A percentile compares a stretch with the other conserved stretches of the same genome.
phyloP scores from a whole-genome alignment of 345 rosid genomes.

The Salix brachista region DNA sequence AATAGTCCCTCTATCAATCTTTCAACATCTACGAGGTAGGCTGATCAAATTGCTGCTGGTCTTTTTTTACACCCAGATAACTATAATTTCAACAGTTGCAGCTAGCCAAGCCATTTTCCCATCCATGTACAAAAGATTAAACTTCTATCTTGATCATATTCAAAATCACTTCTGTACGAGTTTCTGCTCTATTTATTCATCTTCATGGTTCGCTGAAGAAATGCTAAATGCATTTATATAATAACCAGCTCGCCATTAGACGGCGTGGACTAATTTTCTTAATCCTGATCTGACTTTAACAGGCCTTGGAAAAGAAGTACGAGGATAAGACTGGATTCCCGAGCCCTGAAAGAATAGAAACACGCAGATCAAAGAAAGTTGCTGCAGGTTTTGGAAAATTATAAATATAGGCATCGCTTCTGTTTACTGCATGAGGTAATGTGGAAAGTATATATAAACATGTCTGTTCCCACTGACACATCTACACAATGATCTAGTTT shows the following conservation, averaged over 20 bases:
- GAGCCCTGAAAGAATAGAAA: conserved; percentile 72
- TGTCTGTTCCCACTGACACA: neutral
- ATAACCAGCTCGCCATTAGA: neutral
- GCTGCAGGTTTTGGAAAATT: conserved; percentile 84
- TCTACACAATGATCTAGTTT: too few species aligned
- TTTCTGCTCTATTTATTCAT: neutral
- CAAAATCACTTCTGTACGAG: neutral
- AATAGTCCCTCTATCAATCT: neutral
- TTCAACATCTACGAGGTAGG: too few species aligned
- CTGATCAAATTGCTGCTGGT: neutral
- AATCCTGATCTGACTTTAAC: conserved; percentile 16
- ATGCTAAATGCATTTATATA: neutral
- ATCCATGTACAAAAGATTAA: neutral
- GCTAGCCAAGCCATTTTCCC: neutral
- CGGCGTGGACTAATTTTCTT: neutral
- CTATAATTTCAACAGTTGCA: neutral
- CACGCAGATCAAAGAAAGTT: conserved; percentile 46
- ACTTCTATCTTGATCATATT: neutral
- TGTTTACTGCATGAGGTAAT: conserved; percentile 5
- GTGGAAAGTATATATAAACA: neutral
- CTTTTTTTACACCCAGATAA: neutral
- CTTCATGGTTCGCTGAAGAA: neutral
- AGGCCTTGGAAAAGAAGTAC: conserved; percentile 80
- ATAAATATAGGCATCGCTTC: conserved; percentile 25
- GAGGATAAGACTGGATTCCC: conserved; percentile 71